phyloP scores from a whole-genome alignment of 2,329 filamentous ascomycete species.

The Cordyceps cateniannulata region DNA sequence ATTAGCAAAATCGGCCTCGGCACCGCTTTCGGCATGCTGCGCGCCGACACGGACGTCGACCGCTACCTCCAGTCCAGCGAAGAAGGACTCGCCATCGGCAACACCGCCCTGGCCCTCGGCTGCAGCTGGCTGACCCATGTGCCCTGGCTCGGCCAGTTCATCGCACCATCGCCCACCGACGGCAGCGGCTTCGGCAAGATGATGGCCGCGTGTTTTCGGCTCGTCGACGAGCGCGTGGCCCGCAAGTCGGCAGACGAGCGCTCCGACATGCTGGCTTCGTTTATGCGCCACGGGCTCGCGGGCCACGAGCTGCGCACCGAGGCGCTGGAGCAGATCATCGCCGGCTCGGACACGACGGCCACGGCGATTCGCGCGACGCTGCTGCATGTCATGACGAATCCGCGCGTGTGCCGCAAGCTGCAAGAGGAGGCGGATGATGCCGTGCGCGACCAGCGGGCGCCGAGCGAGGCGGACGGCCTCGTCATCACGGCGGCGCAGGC shows the following conservation, averaged over 20 bases:
- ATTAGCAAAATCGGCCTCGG: slow-evolving; percentile 46
- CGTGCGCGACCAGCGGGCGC: slow-evolving; percentile 16
- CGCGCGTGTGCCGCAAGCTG: slow-evolving; percentile 38
- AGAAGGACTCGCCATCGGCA: slow-evolving; percentile 24
- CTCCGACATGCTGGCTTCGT: slow-evolving; percentile 28
- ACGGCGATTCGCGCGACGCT: slow-evolving; percentile 47
- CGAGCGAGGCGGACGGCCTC: slow-evolving; percentile 18
- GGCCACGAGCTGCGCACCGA: slow-evolving; percentile 23
- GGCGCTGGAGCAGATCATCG: slow-evolving; percentile 27
- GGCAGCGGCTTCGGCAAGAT: slow-evolving; percentile 28
- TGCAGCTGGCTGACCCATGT: slow-evolving; percentile 24
- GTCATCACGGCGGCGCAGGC: slow-evolving; percentile 23
- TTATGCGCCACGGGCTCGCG: slow-evolving; percentile 24
- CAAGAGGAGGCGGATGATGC: slow-evolving; percentile 35
- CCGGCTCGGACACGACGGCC: slow-evolving; percentile 53
- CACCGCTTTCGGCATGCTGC: slow-evolving; percentile 41
- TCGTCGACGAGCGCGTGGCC: slow-evolving; percentile 21
- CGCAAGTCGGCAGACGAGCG: slow-evolving; percentile 15
- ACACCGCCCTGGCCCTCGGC: slow-evolving; percentile 22
- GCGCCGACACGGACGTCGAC: slow-evolving; percentile 37
- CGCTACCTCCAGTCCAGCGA: slow-evolving; percentile 31
- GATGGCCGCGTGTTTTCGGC: slow-evolving; percentile 24
- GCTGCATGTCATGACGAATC: slow-evolving; percentile 45
- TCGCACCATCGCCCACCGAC: slow-evolving; percentile 24
- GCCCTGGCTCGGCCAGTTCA: slow-evolving; percentile 21